Evolutionary conservation across 148 eudicot genomes (phyloP), one percentile per base, ranked within the genome.

Genomic region (Persicaria tinctoria): DNA sequence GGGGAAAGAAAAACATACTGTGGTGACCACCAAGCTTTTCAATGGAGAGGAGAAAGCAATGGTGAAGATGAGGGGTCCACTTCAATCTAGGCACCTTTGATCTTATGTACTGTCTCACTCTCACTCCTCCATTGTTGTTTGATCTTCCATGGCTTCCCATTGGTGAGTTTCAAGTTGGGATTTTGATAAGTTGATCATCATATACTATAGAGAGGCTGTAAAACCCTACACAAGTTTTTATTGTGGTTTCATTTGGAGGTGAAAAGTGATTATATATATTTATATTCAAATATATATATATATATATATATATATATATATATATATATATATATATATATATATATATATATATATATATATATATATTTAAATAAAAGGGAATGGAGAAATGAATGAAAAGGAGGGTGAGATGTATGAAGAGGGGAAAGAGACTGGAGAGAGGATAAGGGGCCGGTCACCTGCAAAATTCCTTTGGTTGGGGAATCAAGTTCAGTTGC

Each of bases 51-150:
- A 94, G 79, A 60, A 94, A 94, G 73, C 89, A 88, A 72, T 80
- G 85, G 74, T 94, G 98, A 80, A 94, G 98, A 75, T 91, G 92
- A 74, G 97, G 96, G 63, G 98, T 94, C 98, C 98, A 94, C 75
- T 93, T 85, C 54, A 94, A 79, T 12, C 98, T 86, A 9, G 98
- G 98, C 18, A 94, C 97, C 69, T 94, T 94, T 45, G 98, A 94
- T 82, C 98, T 82, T 38, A 94, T 74, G 41, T 94, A 94, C 71
- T 86, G 98, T 27, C 98, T 84, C 50, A 32, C 41, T 32, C 41
- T 32, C 41, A 94, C 97, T 47, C 84, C 88, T 38, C 85, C 89
- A 74, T 59, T 79, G 27, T 68, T 38, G 2, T 32, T 32, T 32
- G 41, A 32, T 48, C 85, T 86, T 64, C 85, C 85, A 77, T 81